A percentile compares a stretch with the other conserved stretches of the same genome.
These are phyloP conservation scores for Turritis glabra DNA, from an alignment of 345 rosid genomes.

Conservation along the genomic window DNA sequence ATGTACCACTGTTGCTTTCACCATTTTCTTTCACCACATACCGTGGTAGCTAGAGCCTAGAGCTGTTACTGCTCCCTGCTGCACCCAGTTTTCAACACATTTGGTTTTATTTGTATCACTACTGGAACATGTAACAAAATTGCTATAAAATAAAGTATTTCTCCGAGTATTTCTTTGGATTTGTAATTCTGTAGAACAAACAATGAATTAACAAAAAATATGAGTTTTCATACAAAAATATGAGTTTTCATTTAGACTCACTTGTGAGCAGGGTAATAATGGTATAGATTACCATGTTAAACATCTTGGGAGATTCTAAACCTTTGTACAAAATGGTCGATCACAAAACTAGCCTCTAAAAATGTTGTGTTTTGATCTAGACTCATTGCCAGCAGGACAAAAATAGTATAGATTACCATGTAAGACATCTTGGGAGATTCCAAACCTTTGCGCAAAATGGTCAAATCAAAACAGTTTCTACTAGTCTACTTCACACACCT, in stretches of 20 bases:
- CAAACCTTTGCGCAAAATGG: conserved; percentile 9
- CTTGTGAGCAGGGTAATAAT: neutral
- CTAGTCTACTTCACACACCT: neutral
- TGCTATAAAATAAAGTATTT: neutral
- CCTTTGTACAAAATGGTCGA: conserved; percentile 2
- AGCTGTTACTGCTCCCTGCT: neutral
- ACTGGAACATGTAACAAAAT: neutral
- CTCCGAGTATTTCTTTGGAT: neutral
- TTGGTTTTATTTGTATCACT: conserved; percentile 6
- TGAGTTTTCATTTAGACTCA: neutral
- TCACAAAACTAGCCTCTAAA: neutral
- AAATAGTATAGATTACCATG: neutral
- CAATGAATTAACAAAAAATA: neutral
- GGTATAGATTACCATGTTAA: neutral
- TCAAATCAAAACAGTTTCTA: conserved; percentile 18
- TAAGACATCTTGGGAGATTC: neutral
- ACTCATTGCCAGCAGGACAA: neutral
- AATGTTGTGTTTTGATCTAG: neutral
- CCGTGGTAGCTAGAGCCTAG: conserved; percentile 79
- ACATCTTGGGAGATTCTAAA: neutral
- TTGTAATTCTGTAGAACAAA: neutral
- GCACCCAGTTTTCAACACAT: neutral
- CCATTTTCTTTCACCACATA: conserved; percentile 87
- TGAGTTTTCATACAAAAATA: neutral
- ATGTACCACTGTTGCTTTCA: conserved; percentile 81